Conservation (phyloP, 1,284 basidiomycete species). For the Sparassis latifolia region DNA sequence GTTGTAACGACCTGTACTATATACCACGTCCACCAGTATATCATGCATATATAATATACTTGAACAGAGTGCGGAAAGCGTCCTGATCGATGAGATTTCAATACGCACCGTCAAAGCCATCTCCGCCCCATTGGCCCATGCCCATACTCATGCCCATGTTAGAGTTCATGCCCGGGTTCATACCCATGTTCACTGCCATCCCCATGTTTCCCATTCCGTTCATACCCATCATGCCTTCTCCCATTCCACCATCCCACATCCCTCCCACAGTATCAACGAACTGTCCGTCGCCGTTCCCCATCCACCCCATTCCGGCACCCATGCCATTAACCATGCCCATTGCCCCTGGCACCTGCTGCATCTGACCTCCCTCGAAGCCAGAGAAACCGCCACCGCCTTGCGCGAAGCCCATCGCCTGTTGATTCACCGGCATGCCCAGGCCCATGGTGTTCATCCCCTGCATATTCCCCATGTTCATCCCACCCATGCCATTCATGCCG, state of each 20-base stretch:
- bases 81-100: no score
- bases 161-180: conserved; percentile 15
- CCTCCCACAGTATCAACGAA: conserved; percentile 12
- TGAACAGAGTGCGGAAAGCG: no score
- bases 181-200: conserved; percentile 19
- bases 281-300: conserved; percentile 20
- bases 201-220: conserved; percentile 22
- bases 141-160: conserved; percentile 19
- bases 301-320: conserved; percentile 21
- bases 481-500: conserved; percentile 20
- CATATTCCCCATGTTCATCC: conserved; percentile 9
- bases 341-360: conserved; percentile 5
- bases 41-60: no score
- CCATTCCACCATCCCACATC: conserved; percentile 17
- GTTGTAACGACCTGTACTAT: no score
- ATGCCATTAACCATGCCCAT: conserved; percentile 24
- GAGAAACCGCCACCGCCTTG: conserved; percentile 1
- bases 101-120: conserved; percentile 12
- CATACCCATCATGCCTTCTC: conserved; percentile 24
- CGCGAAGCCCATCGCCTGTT: conserved; percentile 10
- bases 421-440: conserved; percentile 17
- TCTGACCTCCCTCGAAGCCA: conserved; percentile 7
- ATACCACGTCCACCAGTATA: no score
- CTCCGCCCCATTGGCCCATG: conserved; percentile 19
- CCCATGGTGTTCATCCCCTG: conserved; percentile 21